Percentiles rank a stretch among this genome's conserved stretches.
These are phyloP conservation scores for Diplodia intermedia DNA, from an alignment of 2,329 filamentous ascomycete genomes.

Conservation along the genomic window DNA sequence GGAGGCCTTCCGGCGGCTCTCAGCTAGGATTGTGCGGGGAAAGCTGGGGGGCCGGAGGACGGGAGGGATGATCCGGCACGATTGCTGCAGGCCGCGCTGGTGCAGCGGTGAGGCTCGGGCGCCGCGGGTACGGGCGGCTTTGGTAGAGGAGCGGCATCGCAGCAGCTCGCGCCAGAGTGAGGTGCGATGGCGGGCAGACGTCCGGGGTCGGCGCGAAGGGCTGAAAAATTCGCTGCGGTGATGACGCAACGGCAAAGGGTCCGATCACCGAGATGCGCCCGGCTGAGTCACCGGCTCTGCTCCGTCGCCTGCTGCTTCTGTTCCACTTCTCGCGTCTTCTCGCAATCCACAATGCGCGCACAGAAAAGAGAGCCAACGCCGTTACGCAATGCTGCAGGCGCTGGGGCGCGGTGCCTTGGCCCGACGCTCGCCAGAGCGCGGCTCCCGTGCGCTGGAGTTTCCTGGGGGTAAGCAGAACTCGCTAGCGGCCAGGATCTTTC, in stretches of 20 bases:
- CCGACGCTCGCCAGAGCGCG: conserved; percentile 22
- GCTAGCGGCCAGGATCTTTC: conserved; percentile 30
- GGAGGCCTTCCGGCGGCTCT: conserved; percentile 13
- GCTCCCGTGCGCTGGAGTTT: conserved; percentile 27
- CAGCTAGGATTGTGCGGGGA: conserved; percentile 21
- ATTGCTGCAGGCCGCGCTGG: neutral
- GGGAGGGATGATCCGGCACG: conserved; percentile 30
- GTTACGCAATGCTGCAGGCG: conserved; percentile 21
- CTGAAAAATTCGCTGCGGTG: conserved; percentile 18
- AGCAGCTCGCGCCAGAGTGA: conserved; percentile 26
- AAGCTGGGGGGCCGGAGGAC: conserved; percentile 25
- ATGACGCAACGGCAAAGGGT: conserved; percentile 8
- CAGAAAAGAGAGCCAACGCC: too few species aligned
- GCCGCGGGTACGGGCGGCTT: conserved; percentile 25
- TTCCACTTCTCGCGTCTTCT: too few species aligned
- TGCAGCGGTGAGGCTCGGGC: conserved; percentile 27
- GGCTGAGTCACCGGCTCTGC: neutral
- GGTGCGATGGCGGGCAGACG: conserved; percentile 24
- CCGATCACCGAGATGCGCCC: conserved; percentile 4
- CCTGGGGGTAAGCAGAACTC: conserved; percentile 30
- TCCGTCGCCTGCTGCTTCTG: neutral
- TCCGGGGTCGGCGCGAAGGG: conserved; percentile 19
- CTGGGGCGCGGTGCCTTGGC: conserved; percentile 1
- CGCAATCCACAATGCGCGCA: too few species aligned
- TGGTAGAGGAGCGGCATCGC: conserved; percentile 22